phyloP scores from a whole-genome alignment of 1,139 yeast genomes.

The Candida glucosophila region DNA sequence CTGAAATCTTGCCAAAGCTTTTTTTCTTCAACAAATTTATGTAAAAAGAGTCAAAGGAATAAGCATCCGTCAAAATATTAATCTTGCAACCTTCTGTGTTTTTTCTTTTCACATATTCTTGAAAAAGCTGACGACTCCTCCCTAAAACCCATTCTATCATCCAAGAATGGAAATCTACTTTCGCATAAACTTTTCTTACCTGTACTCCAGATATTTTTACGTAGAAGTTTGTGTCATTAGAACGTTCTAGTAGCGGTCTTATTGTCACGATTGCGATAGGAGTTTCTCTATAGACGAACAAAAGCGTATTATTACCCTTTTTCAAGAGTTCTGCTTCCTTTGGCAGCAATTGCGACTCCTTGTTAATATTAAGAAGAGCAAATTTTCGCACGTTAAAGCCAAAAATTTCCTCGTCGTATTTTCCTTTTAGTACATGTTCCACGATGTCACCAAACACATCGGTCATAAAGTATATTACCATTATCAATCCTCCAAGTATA shows the following conservation, averaged over 20 bases:
- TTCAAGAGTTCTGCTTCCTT: constrained; percentile 19
- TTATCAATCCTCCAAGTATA: constrained; percentile 17
- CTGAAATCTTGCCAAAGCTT: constrained; percentile 16
- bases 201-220: constrained; percentile 51
- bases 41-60: constrained; percentile 41
- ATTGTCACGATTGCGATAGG: constrained; percentile 57
- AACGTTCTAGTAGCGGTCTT: constrained; percentile 25
- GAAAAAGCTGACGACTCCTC: constrained; percentile 37
- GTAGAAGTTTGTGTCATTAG: constrained; percentile 28
- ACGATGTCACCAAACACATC: constrained; percentile 42
- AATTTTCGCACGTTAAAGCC: constrained; percentile 46
- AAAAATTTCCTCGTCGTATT: constrained; percentile 35
- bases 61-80: constrained; percentile 30
- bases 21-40: constrained; percentile 20
- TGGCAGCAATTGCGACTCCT: constrained; percentile 10
- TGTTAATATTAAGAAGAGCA: constrained; percentile 18
- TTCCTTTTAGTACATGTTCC: constrained; percentile 23
- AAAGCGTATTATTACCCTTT: constrained; percentile 39
- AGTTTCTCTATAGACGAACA: constrained; percentile 52
- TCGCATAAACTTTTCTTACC: constrained; percentile 56
- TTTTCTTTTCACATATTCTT: constrained; percentile 16
- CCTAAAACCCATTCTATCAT: constrained; percentile 51
- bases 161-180: constrained; percentile 55
- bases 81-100: constrained; percentile 24
- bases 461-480: constrained; percentile 20